Percentiles rank a stretch among this genome's conserved stretches.
These are phyloP conservation scores for Solanum etuberosum DNA, from an alignment of 257 asterid species.

Conservation along the genomic window DNA sequence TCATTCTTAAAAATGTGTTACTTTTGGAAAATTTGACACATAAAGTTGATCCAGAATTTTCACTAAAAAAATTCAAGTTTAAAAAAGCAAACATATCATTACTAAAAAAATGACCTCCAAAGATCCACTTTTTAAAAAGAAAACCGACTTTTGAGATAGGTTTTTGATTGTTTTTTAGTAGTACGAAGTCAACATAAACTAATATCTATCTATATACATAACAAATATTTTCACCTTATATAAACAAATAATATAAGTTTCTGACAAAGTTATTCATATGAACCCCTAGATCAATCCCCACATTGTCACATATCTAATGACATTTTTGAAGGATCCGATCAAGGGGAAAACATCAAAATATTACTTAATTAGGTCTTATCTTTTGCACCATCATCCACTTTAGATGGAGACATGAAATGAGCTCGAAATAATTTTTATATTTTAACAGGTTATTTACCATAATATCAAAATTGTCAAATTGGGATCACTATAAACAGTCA, in stretches of 20 bases:
- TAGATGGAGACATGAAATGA: neutral
- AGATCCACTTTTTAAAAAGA: neutral
- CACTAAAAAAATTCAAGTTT: neutral
- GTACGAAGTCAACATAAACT: too few relatives aligned
- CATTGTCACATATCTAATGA: too few relatives aligned
- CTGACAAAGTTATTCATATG: too few relatives aligned
- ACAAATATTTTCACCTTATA: too few relatives aligned
- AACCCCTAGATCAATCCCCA: too few relatives aligned
- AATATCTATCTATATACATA: too few relatives aligned
- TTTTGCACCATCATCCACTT: neutral
- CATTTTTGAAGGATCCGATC: neutral
- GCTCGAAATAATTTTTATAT: too few relatives aligned
- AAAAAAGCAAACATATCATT: neutral
- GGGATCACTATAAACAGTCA: neutral
- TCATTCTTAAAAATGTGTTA: neutral
- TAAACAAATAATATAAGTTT: too few relatives aligned
- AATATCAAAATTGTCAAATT: neutral
- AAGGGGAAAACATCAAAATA: too few relatives aligned
- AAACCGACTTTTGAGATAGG: neutral
- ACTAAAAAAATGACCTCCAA: neutral
- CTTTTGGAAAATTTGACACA: rapidly evolving
- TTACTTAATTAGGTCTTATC: neutral
- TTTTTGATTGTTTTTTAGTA: too few relatives aligned
- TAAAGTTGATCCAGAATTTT: neutral
- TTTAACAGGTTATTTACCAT: neutral